Base-by-base conservation (phyloP, 805 yeast genomes). In the Trichomonascus vanleenenianus region DNA sequence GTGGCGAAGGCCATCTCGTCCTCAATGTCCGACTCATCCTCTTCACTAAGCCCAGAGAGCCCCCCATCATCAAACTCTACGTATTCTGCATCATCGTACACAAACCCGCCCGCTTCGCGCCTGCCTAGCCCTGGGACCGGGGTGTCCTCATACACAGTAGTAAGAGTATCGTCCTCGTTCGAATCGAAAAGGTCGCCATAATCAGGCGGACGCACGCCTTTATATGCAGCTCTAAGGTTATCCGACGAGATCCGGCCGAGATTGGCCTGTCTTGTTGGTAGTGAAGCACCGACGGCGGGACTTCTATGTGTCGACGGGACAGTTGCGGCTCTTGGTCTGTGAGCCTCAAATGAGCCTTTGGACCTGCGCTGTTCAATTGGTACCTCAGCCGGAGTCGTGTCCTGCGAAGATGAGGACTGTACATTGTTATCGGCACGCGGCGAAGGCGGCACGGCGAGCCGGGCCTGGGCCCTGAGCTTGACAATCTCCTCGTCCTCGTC, bases 1-100 rank as follows among this genome's bases (percentile, higher is more conserved):
- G 63, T 59, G 6, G 67, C 62, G 45, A 60, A 58, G 40, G 64
- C 56, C 47, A 71, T 54, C n/a, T 66, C 67, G 39, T 66, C 71
- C 43, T 65, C 73, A n/a, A 68, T 50, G 37, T 67, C 67, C 37
- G 61, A 62, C 38, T 62, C 68, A 37, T 67, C 73, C 18, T 68
- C 74, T 39, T 63, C 65, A 25, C 65, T 59, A 42, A 64, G 58
- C 37, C 61, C 69, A n/a, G 68, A 62, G 10, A 59, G 36, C 48
- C 50, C 19, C 10, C 42, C 45, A 45, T 44, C 49, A 16, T 43
- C 47, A 0, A 34, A 33, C 25, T 40, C 44, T 11, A 19, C 33
- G 18, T 55, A 57, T 16, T 58, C 56, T 16, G 10, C 35, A 31
- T 41, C 44, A 27, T 40, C 43, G 18, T 39, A 11, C 27, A 20